Conservation (phyloP, 441 rosid genomes). For the Syzygium syzygioides region DNA sequence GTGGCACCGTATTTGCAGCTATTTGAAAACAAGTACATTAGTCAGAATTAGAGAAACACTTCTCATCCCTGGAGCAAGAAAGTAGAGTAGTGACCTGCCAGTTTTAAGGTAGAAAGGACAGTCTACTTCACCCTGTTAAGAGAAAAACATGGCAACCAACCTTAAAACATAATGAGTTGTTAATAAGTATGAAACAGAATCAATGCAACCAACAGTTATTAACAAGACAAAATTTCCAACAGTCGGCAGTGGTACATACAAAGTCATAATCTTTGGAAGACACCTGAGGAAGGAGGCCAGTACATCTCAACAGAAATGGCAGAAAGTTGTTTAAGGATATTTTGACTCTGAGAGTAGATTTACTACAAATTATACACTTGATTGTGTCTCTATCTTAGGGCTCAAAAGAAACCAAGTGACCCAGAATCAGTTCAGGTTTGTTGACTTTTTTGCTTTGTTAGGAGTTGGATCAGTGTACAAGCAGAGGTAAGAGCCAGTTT, state of each 20-base stretch:
- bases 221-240: not conserved
- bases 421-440: not conserved
- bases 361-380: not conserved
- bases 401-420: not conserved
- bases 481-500: not conserved
- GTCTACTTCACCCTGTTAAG: conserved; percentile 72
- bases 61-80: not conserved
- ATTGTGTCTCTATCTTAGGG: not conserved
- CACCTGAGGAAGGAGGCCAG: not conserved
- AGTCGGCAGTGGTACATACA: not conserved
- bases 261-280: not conserved
- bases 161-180: not conserved
- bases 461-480: not conserved
- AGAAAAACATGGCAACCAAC: conserved; percentile 6
- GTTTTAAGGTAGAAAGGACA: conserved; percentile 95
- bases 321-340: not conserved
- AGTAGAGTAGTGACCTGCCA: conserved; percentile 57
- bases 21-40: not conserved
- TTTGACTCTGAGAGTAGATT: not conserved
- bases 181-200: not conserved
- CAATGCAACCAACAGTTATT: not conserved
- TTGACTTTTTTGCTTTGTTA: not conserved
- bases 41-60: not conserved
- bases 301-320: not conserved
- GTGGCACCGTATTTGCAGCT: conserved; percentile 95